phyloP scores from a whole-genome alignment of 192 early-diverging fungal species.

The Backusella macrospora region DNA sequence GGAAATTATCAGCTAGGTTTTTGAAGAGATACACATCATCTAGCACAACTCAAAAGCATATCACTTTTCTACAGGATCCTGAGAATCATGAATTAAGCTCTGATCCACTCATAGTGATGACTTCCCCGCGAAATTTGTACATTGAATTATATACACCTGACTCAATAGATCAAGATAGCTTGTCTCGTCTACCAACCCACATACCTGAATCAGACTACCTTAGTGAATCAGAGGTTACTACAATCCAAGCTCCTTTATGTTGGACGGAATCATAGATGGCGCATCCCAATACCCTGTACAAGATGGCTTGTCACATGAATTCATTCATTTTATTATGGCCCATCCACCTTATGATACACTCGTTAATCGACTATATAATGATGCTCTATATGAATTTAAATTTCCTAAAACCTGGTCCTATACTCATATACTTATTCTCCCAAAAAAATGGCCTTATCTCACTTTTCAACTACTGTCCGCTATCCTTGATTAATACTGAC shows the following conservation, averaged over 20 bases:
- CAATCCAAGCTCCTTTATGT: not conserved
- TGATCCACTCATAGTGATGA: not conserved
- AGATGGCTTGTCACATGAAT: too few species aligned
- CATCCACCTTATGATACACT: too few species aligned
- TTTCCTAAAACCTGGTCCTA: too few species aligned
- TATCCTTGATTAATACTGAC: too few species aligned
- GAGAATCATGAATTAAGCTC: not conserved
- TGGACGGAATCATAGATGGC: conserved; percentile 7
- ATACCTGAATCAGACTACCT: not conserved
- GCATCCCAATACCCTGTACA: not conserved
- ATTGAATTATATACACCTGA: not conserved
- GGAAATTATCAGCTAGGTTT: conserved; percentile 8
- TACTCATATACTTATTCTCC: too few species aligned
- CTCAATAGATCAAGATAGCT: not conserved
- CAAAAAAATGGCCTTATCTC: too few species aligned
- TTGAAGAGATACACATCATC: not conserved
- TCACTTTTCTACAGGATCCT: not conserved
- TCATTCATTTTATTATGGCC: too few species aligned
- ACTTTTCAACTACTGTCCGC: too few species aligned
- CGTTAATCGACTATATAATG: too few species aligned
- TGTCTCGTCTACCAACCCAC: not conserved
- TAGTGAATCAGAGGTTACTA: not conserved
- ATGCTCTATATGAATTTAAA: too few species aligned
- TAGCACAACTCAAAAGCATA: not conserved
- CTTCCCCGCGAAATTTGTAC: not conserved